These are phyloP conservation scores for Saturnispora sanitii DNA, from an alignment of 805 yeast genomes.

Conservation along the genomic window DNA sequence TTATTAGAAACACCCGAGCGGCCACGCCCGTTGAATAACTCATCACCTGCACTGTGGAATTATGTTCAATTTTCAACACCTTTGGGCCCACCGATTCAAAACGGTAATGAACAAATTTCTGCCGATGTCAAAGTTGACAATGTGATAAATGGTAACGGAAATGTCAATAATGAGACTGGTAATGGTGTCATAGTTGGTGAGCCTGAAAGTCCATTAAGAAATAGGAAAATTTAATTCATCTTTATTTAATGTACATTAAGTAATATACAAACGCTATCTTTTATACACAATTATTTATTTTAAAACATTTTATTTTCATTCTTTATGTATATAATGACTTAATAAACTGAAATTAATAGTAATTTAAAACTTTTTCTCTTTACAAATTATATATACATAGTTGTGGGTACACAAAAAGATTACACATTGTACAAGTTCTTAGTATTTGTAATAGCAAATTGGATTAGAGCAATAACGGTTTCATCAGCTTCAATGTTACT, in stretches of 20 bases:
- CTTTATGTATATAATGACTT: no score
- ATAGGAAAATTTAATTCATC: conserved; percentile 15
- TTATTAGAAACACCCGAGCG: conserved; percentile 25
- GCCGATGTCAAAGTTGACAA: neutral
- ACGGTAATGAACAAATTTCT: neutral
- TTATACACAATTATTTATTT: no score
- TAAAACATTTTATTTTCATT: no score
- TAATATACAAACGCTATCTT: no score
- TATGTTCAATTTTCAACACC: conserved; percentile 62
- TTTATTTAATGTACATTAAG: no score
- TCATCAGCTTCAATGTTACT: neutral
- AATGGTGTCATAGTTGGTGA: conserved; percentile 12
- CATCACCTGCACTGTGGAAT: conserved; percentile 92
- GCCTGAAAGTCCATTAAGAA: conserved; percentile 24
- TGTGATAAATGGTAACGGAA: conserved; percentile 2
- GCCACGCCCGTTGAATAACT: conserved; percentile 36
- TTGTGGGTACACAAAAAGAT: no score
- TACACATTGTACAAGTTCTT: conserved; percentile 9
- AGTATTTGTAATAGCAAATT: conserved; percentile 18
- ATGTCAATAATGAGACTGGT: neutral
- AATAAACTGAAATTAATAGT: no score
- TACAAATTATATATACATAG: no score
- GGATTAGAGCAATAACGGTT: conserved; percentile 13
- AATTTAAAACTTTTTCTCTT: neutral
- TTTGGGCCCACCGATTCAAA: conserved; percentile 19